A percentile compares a stretch with the other conserved stretches of the same genome.
phyloP scores from a whole-genome alignment of 208 protist species.

The Acanthamoeba culbertsoni region DNA sequence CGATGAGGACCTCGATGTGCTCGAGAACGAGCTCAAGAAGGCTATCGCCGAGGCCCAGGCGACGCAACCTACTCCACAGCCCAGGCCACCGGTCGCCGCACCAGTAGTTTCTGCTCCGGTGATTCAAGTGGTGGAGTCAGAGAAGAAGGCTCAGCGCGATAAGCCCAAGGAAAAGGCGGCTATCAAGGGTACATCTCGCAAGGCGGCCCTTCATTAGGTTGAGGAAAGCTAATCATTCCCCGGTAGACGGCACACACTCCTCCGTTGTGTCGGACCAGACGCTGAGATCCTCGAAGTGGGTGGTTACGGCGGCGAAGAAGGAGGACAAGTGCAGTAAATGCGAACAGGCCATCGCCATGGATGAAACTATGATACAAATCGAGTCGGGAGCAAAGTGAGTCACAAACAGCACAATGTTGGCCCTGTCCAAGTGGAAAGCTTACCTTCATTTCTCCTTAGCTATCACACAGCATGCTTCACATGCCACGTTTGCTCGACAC shows the following conservation, averaged over 20 bases:
- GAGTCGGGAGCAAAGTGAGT: not conserved
- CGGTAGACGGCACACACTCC: not conserved
- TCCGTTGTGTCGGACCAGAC: constrained; percentile 8
- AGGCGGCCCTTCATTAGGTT: not conserved
- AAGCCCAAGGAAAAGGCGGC: constrained; percentile 37
- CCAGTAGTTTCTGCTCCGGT: not conserved
- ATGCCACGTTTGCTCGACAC: not conserved
- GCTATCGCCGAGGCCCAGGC: not conserved
- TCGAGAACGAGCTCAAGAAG: constrained; percentile 23
- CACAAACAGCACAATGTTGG: not conserved
- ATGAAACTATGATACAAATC: not conserved
- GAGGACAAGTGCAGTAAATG: not conserved
- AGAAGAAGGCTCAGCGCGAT: constrained; percentile 38
- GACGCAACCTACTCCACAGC: not conserved
- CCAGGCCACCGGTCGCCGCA: not conserved
- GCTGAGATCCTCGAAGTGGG: not conserved
- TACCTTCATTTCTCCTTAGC: not conserved
- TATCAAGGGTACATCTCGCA: constrained; percentile 4
- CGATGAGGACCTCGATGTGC: constrained; percentile 33
- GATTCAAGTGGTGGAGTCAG: not conserved
- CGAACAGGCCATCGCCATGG: not conserved
- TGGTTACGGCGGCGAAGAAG: not conserved
- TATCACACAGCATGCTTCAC: constrained; percentile 50
- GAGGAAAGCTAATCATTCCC: not conserved
- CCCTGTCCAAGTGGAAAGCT: not conserved